These are phyloP conservation scores for Phyllosticta citrichinensis DNA, from an alignment of 2,329 filamentous ascomycete species.

Conservation along the genomic window DNA sequence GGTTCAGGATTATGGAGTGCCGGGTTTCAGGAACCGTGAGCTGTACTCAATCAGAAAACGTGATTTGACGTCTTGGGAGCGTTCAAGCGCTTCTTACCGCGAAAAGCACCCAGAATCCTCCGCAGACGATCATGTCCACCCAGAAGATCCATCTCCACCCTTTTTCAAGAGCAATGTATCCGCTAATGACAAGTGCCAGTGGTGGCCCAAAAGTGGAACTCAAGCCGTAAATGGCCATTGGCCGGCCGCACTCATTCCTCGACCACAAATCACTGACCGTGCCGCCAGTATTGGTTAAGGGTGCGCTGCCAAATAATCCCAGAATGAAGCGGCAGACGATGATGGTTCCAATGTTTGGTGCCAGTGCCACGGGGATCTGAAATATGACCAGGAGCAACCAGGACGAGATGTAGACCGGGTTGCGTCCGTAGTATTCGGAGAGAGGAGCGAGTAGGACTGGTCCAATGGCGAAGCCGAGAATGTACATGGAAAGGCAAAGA, in stretches of 20 bases:
- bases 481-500: constrained; percentile 20
- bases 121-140: constrained; percentile 28
- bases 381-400: constrained; percentile 18
- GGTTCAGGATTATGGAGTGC: constrained; percentile 20
- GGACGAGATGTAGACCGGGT: constrained; percentile 16
- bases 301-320: constrained; percentile 8
- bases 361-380: constrained; percentile 20
- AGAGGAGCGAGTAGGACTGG: constrained; percentile 21
- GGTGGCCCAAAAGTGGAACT: constrained; percentile 25
- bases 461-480: constrained; percentile 21
- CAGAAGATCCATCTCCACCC: constrained; percentile 29
- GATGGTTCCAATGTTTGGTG: constrained; percentile 18
- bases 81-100: background rate
- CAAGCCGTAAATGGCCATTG: constrained; percentile 18
- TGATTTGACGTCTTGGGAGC: constrained; percentile 16
- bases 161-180: constrained; percentile 25
- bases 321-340: constrained; percentile 8
- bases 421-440: constrained; percentile 21
- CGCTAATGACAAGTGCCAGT: constrained; percentile 24
- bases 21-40: constrained; percentile 21
- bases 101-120: constrained; percentile 20
- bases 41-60: constrained; percentile 3
- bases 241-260: constrained; percentile 17
- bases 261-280: constrained; percentile 19
- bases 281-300: constrained; percentile 7